Base-by-base conservation (phyloP, 75 land plant genomes). In the Selaginella tamariscina region DNA sequence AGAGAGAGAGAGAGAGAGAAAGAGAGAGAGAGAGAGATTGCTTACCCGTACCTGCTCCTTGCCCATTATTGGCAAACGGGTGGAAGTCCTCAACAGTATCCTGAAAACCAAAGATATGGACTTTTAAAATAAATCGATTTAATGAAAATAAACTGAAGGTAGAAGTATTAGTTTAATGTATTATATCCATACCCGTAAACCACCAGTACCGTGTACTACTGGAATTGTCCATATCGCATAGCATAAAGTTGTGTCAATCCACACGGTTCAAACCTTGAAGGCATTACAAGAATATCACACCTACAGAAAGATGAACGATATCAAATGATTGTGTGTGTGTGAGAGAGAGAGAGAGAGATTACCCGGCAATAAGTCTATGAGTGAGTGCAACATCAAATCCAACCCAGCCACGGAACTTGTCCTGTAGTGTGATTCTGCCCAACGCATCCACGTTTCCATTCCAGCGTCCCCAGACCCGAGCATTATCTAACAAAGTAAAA, bases 1-100 rank as follows among this genome's bases (percentile, higher is more conserved):
- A n/a, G n/a, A n/a, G n/a, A n/a, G n/a, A n/a, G n/a, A n/a, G n/a
- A n/a, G n/a, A n/a, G n/a, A n/a, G n/a, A n/a, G n/a, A n/a, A n/a
- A n/a, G n/a, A n/a, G n/a, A n/a, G n/a, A n/a, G n/a, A n/a, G n/a
- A n/a, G n/a, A 56, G 26, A 64, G 21, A 39, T 26, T 24, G 54
- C 83, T 22, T 78, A 86, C 82, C 97, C 0, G 95, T 89, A 0
- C 97, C 97, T 56, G 66, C 68, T 27, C 86, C 97, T 29, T 49
- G 65, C 0, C 88, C 91, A 67, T 66, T 79, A 66, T 77, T 30
- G 39, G 86, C 87, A 78, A 68, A 84, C 15, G 97, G 95, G 69
- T 89, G 70, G 74, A 84, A 89, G 66, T 75, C 74, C 59, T 81
- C 74, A 9, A 92, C 89, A 2, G 97, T 92, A 66, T 92, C 97